These are phyloP conservation scores for Proteromonas lacertae DNA, from an alignment of 352 stramenopile species.

Conservation along the genomic window DNA sequence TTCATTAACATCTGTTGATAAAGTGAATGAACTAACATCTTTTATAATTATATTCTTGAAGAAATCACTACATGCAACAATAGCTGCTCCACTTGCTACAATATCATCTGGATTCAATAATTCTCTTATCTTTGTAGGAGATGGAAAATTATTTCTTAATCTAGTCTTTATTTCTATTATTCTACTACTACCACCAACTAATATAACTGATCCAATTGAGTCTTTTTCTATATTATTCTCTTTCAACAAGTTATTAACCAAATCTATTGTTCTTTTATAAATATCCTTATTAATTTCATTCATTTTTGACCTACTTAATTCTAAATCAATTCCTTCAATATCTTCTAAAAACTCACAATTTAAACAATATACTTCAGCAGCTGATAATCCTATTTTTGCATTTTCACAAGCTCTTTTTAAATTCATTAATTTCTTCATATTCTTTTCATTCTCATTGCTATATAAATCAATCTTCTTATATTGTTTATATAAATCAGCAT, in stretches of 20 bases:
- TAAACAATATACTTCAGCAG: conserved; percentile 9
- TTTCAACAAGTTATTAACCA: conserved; percentile 16
- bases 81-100: conserved; percentile 19
- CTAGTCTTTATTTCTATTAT: conserved; percentile 19
- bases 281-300: conserved; percentile 12
- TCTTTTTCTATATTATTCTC: conserved; percentile 7
- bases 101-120: conserved; percentile 18
- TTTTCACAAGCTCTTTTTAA: conserved; percentile 14
- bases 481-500: too few species aligned
- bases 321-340: conserved; percentile 15
- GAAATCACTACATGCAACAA: too few species aligned
- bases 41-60: conserved; percentile 21
- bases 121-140: too few species aligned
- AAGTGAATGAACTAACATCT: conserved; percentile 22
- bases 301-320: conserved; percentile 13
- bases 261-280: conserved; percentile 39
- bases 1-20: conserved; percentile 24
- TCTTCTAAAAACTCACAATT: conserved; percentile 17
- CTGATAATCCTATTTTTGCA: conserved; percentile 16
- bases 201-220: conserved; percentile 21
- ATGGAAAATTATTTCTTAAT: conserved; percentile 18
- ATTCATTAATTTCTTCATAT: conserved; percentile 8
- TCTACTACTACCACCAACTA: conserved; percentile 20
- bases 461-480: too few species aligned
- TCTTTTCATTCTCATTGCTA: too few species aligned